Conservation (phyloP, 2,329 filamentous ascomycete genomes). For the Pseudogymnoascus sp. region DNA sequence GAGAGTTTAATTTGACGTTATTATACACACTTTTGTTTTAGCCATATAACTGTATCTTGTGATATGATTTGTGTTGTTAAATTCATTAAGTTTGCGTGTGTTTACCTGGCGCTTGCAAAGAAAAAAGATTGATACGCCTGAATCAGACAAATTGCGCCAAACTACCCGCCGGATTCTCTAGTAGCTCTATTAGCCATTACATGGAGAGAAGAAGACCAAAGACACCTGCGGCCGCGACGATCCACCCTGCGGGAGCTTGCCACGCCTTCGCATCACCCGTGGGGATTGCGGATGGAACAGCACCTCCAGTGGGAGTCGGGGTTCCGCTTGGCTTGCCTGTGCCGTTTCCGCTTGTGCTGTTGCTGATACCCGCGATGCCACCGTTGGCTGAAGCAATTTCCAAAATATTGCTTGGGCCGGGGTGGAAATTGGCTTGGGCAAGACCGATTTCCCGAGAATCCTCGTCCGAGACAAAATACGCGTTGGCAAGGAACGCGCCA, state of each 20-base stretch:
- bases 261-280: background rate
- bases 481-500: slow-evolving; percentile 50
- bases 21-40: too few species aligned
- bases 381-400: background rate
- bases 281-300: background rate
- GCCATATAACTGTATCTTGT: too few species aligned
- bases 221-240: slow-evolving; percentile 12
- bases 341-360: background rate
- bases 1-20: too few species aligned
- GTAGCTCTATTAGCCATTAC: background rate
- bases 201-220: background rate
- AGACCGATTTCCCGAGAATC: slow-evolving; percentile 41
- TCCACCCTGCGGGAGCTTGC: slow-evolving; percentile 7
- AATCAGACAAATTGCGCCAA: background rate
- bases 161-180: background rate
- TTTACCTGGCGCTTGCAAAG: background rate
- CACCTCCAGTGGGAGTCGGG: slow-evolving; percentile 1
- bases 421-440: slow-evolving; percentile 44
- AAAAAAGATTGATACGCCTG: background rate
- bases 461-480: slow-evolving; percentile 49
- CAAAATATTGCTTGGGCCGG: background rate
- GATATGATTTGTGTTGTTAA: too few species aligned
- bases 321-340: background rate
- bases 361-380: background rate
- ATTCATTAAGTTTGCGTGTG: background rate